phyloP scores from a whole-genome alignment of 73 alveolate genomes.

The Blepharisma stoltei region DNA sequence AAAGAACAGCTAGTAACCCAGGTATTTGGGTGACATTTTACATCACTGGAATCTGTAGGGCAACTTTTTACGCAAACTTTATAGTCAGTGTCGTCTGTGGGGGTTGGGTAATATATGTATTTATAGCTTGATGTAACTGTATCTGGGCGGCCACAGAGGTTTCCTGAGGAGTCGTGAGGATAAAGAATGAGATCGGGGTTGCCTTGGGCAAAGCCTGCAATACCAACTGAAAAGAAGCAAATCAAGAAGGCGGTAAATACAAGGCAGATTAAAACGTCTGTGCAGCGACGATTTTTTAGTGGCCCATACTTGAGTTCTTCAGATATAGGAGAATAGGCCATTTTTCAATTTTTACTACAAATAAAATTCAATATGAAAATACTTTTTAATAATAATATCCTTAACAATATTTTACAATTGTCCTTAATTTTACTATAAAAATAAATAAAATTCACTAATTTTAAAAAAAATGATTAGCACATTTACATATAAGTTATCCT shows the following conservation, averaged over 20 bases:
- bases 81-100: background rate
- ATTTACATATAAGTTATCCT: too few relatives aligned
- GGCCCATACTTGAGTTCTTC: conserved; percentile 14
- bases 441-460: too few relatives aligned
- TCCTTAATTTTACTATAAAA: too few relatives aligned
- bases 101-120: conserved; percentile 29
- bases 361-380: too few relatives aligned
- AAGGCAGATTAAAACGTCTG: conserved; percentile 84
- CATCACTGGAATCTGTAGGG: conserved; percentile 22
- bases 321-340: background rate
- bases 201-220: conserved; percentile 79
- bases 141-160: conserved; percentile 29
- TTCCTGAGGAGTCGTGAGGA: conserved; percentile 30
- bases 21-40: background rate
- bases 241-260: conserved; percentile 72
- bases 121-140: background rate
- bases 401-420: too few relatives aligned
- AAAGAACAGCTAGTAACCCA: background rate
- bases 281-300: conserved; percentile 86
- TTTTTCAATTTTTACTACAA: background rate
- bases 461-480: too few relatives aligned
- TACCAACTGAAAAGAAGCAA: conserved; percentile 76
- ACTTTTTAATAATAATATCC: too few relatives aligned
- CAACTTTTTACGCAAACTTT: conserved; percentile 38
- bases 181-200: conserved; percentile 62